Conservation (phyloP, 768 basidiomycete genomes). For the Suillus bovinus region DNA sequence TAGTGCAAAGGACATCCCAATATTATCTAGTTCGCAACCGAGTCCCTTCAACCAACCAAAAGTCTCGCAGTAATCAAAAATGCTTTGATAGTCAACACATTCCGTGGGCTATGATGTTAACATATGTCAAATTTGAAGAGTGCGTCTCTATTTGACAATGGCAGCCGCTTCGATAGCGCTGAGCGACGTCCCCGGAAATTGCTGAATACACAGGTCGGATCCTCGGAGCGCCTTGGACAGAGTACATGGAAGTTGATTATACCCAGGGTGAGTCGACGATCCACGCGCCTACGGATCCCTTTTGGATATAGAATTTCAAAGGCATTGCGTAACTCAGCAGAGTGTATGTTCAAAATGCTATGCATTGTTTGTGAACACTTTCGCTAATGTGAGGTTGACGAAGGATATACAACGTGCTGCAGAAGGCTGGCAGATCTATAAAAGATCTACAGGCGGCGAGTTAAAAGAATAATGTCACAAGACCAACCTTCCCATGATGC, state of each 20-base stretch:
- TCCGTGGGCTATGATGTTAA: background rate
- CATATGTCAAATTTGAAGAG: background rate
- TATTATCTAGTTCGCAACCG: background rate
- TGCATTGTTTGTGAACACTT: background rate
- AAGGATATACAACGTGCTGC: background rate
- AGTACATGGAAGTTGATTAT: background rate
- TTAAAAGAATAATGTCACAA: background rate
- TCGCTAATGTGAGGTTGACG: background rate
- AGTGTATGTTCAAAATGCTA: background rate
- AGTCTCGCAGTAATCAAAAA: background rate
- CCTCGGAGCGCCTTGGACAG: background rate
- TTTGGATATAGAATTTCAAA: background rate
- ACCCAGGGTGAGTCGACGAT: background rate
- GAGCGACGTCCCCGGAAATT: background rate
- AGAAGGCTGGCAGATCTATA: background rate
- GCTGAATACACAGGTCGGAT: background rate
- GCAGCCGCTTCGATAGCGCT: background rate
- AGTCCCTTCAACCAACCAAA: background rate
- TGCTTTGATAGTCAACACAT: background rate
- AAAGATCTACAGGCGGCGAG: background rate
- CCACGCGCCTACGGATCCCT: background rate
- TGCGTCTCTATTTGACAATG: background rate
- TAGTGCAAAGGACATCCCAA: background rate
- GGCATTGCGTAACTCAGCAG: background rate
- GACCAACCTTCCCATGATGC: background rate